Base-by-base conservation (phyloP, 306 rosid genomes). In the Herpetospermum pedunculosum region DNA sequence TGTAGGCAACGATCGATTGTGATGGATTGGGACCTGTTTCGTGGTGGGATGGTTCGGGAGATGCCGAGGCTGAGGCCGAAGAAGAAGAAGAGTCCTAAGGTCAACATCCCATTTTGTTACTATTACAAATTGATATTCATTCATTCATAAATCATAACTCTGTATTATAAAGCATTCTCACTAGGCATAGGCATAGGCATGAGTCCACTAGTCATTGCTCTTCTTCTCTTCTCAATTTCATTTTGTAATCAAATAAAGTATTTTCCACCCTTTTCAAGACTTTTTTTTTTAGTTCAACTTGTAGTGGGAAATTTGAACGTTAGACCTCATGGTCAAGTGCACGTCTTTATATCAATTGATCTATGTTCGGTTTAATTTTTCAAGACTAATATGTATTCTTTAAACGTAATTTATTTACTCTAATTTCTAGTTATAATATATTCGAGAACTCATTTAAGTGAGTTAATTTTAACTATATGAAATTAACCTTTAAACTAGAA, bases 21-120 rank as follows among this genome's bases (percentile, higher is more conserved):
- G 87, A 84, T 58, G 85, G 87, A 21, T 77, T 81, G 70, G 87
- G 87, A 2, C 83, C 80, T 6, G 43, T 84, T 59, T 65, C 78
- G 8, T 84, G 88, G 85, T 84, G 88, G 88, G 50, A 29, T 49
- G 80, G 77, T 1, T 81, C 75, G 11, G 82, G 76, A 4, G 69
- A 74, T 23, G 81, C 38, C 1, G 65, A 58, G 46, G 68, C 18
- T 2, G 64, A 78, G 53, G 53, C 15, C 21, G 16, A 30, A 55
- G 73, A 5, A 7, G 67, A 47, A 8, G 55, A 44, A 29, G 38
- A 68, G 41, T 23, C 73, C 19, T 23, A 41, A 68, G 53, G 18
- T 65, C 30, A 40, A 13, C 8, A 38, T 35, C 3, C 11, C 6
- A 26, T 68, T 23, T 13, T 21, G 21, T 25, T 67, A 6, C 11